phyloP scores from a whole-genome alignment of 352 stramenopile genomes.

The Globisporangium apiculatum region DNA sequence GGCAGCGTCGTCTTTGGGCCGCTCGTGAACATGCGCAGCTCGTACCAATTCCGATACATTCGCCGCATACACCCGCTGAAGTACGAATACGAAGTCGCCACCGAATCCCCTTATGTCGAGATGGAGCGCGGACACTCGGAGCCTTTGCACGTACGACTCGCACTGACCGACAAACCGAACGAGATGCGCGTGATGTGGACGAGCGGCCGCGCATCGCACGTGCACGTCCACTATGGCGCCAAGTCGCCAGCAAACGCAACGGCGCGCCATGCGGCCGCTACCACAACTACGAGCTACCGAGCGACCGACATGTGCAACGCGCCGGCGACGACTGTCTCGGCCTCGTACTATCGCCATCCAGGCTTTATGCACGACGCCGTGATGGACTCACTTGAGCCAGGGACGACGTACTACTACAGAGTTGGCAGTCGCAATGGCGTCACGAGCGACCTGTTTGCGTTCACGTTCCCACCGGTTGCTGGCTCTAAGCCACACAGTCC shows the following conservation, averaged over 20 bases:
- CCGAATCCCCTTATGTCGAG: conserved; percentile 15
- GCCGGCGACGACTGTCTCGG: conserved; percentile 11
- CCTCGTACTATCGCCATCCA: conserved; percentile 26
- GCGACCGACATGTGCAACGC: conserved; percentile 20
- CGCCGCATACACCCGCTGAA: background rate
- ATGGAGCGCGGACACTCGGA: conserved; percentile 32
- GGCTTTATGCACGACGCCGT: conserved; percentile 27
- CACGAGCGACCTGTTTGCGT: conserved; percentile 16
- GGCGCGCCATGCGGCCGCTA: background rate
- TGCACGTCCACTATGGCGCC: conserved; percentile 29
- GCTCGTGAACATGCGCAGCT: conserved; percentile 41
- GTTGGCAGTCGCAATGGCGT: conserved; percentile 28
- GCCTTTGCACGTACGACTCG: conserved; percentile 19
- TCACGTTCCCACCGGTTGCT: conserved; percentile 17
- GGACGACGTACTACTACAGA: conserved; percentile 23
- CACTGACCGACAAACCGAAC: conserved; percentile 8
- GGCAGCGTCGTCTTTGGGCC: conserved; percentile 25
- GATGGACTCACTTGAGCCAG: conserved; percentile 16
- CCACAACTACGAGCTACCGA: no score
- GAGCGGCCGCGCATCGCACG: conserved; percentile 25
- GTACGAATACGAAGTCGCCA: conserved; percentile 10
- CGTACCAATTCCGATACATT: conserved; percentile 36
- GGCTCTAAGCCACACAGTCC: no score
- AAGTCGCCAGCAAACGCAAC: conserved; percentile 4
- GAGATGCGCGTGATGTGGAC: conserved; percentile 59